Conservation (phyloP, 495 filamentous ascomycete species). For the Penicillium cataractarum region DNA sequence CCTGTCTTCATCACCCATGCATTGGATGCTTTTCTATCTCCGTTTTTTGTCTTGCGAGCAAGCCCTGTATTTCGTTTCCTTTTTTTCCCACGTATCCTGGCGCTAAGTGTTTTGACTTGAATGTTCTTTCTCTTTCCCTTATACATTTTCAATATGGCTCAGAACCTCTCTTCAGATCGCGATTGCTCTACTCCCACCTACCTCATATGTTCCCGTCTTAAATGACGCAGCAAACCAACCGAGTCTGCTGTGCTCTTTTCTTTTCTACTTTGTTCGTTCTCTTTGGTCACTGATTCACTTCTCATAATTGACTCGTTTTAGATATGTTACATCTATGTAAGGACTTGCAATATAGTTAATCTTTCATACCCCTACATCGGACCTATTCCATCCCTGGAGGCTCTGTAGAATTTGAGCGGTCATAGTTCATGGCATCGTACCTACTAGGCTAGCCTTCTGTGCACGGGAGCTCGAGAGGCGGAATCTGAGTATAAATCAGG, state of each 20-base stretch:
- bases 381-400: too few relatives aligned
- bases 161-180: background rate
- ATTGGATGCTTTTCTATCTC: slow-evolving; percentile 19
- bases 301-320: background rate
- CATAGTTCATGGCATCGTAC: too few relatives aligned
- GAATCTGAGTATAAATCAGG: background rate
- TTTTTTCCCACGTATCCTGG: slow-evolving; percentile 23
- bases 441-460: too few relatives aligned
- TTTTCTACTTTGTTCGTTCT: background rate
- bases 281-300: background rate
- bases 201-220: background rate
- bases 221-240: background rate
- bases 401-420: too few relatives aligned
- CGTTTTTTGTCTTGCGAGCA: slow-evolving; percentile 20
- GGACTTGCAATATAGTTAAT: background rate
- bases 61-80: slow-evolving; percentile 13
- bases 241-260: background rate
- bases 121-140: slow-evolving; percentile 5
- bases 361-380: too few relatives aligned
- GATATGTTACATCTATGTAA: background rate
- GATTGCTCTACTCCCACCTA: slow-evolving; percentile 1
- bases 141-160: slow-evolving; percentile 23
- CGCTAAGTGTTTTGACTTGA: slow-evolving; percentile 4
- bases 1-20: slow-evolving; percentile 15
- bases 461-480: too few relatives aligned